These are phyloP conservation scores for Lithospermum erythrorhizon DNA, from an alignment of 257 asterid genomes.

Conservation along the genomic window DNA sequence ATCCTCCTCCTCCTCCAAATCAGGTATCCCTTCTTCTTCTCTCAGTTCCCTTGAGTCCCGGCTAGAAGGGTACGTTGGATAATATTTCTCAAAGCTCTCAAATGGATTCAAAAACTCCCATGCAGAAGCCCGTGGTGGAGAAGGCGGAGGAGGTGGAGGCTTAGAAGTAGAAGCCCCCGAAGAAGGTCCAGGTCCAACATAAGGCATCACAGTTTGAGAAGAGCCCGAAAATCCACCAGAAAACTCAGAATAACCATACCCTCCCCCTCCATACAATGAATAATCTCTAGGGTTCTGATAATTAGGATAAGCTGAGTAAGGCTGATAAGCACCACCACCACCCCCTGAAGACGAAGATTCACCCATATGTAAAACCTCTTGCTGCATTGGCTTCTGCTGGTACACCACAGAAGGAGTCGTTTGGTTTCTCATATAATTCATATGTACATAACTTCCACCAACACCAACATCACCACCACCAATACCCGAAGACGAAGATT, in stretches of 20 bases:
- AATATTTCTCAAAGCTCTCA: slow-evolving; percentile 55
- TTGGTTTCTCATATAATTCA: slow-evolving; percentile 65
- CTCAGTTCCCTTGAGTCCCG: slow-evolving; percentile 77
- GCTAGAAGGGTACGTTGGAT: slow-evolving; percentile 58
- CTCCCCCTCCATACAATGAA: slow-evolving; percentile 5
- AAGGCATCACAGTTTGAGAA: neutral
- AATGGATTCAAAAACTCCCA: slow-evolving; percentile 96
- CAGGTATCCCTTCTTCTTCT: slow-evolving; percentile 97
- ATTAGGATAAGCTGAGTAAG: slow-evolving; percentile 30
- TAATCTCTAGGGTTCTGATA: slow-evolving; percentile 18
- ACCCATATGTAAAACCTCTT: slow-evolving; percentile 59
- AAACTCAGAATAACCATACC: slow-evolving; percentile 21
- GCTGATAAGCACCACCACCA: neutral
- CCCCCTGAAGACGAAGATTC: slow-evolving; percentile 34
- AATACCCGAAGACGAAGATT: slow-evolving; percentile 33
- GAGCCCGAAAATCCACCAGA: slow-evolving; percentile 34
- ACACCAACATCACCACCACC: too few species aligned
- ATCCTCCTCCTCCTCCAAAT: slow-evolving; percentile 89
- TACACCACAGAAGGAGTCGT: slow-evolving; percentile 56
- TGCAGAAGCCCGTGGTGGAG: slow-evolving; percentile 68
- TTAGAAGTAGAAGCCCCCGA: slow-evolving; percentile 39
- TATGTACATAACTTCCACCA: slow-evolving; percentile 39
- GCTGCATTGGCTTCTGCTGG: slow-evolving; percentile 61
- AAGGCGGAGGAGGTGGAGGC: slow-evolving; percentile 71
- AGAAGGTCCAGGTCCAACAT: slow-evolving; percentile 29